Evolutionary conservation across 2,329 filamentous ascomycete genomes (phyloP).

Genomic region (Fusarium phyllophilum): DNA sequence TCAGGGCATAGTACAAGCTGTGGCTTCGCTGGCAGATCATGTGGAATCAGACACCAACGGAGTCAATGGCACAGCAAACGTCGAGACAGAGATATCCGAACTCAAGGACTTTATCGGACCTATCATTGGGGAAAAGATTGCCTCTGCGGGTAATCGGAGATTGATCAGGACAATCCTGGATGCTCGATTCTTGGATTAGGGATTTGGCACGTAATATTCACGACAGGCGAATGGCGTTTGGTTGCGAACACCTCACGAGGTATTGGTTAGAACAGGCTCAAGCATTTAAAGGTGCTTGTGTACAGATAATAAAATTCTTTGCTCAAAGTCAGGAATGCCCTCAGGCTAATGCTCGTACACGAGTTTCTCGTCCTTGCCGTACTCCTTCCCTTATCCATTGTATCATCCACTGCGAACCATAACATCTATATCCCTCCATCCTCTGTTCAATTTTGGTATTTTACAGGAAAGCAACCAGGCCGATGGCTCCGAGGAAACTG

Average conservation of each 20-base stretch:
- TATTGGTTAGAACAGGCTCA: constrained; percentile 24
- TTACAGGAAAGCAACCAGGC: constrained; percentile 62
- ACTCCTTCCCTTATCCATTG: constrained; percentile 15
- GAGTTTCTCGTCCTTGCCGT: constrained; percentile 10
- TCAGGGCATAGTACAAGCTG: constrained; percentile 64
- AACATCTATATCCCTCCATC: background rate
- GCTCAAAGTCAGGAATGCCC: constrained; percentile 38
- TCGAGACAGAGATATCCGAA: constrained; percentile 55
- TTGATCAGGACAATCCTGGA: constrained; percentile 64
- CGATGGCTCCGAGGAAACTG: constrained; percentile 54
- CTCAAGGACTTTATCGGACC: constrained; percentile 66
- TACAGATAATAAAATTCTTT: constrained; percentile 39
- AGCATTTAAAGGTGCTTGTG: constrained; percentile 32
- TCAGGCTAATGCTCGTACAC: constrained; percentile 38
- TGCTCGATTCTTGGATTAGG: constrained; percentile 62
- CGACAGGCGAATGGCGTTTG: constrained; percentile 43
- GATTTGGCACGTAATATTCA: background rate
- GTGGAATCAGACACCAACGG: constrained; percentile 51
- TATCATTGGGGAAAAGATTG: constrained; percentile 62
- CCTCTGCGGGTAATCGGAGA: constrained; percentile 56
- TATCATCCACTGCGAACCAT: constrained; percentile 27
- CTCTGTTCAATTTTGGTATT: constrained; percentile 7
- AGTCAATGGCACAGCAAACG: constrained; percentile 50
- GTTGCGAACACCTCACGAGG: constrained; percentile 28
- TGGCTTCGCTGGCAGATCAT: constrained; percentile 56